A percentile compares a stretch with the other conserved stretches of the same genome.
Conservation (phyloP, 306 rosid species). For the Ziziphus jujuba region DNA sequence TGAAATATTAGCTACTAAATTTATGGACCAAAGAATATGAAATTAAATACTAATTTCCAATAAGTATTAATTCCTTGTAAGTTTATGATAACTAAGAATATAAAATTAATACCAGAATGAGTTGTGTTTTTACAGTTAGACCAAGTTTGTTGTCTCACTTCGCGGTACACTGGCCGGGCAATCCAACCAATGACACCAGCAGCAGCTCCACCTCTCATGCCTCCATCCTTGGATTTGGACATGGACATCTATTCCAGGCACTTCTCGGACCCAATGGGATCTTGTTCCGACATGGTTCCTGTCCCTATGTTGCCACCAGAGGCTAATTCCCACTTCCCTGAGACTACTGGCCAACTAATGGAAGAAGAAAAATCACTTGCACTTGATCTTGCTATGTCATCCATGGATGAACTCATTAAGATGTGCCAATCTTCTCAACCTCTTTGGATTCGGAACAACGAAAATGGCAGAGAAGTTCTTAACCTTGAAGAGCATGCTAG, state of each 20-base stretch:
- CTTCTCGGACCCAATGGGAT: conserved; percentile 48
- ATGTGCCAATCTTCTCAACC: conserved; percentile 66
- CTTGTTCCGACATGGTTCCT: conserved; percentile 61
- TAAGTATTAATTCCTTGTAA: too few species aligned
- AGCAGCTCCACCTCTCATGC: conserved; percentile 39
- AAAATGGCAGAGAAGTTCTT: conserved; percentile 61
- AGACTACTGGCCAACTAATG: conserved; percentile 38
- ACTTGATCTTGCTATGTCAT: conserved; percentile 61
- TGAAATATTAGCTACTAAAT: too few species aligned
- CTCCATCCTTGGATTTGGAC: conserved; percentile 72
- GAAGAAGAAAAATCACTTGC: conserved; percentile 84
- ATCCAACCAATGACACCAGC: conserved; percentile 50
- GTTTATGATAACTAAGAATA: too few species aligned
- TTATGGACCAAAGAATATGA: too few species aligned
- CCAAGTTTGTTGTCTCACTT: conserved; percentile 66
- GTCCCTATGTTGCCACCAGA: conserved; percentile 60
- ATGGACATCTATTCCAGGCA: conserved; percentile 82
- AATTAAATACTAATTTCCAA: too few species aligned
- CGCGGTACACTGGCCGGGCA: conserved; percentile 61
- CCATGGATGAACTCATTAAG: conserved; percentile 62
- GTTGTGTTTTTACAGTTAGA: conserved; percentile 49
- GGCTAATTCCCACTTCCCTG: conserved; percentile 44
- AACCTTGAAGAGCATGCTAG: conserved; percentile 69
- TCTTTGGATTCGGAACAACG: conserved; percentile 60
- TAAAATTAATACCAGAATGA: too few species aligned